These are phyloP conservation scores for Myriosclerotinia duriaeana DNA, from an alignment of 2,329 filamentous ascomycete species.

Conservation along the genomic window DNA sequence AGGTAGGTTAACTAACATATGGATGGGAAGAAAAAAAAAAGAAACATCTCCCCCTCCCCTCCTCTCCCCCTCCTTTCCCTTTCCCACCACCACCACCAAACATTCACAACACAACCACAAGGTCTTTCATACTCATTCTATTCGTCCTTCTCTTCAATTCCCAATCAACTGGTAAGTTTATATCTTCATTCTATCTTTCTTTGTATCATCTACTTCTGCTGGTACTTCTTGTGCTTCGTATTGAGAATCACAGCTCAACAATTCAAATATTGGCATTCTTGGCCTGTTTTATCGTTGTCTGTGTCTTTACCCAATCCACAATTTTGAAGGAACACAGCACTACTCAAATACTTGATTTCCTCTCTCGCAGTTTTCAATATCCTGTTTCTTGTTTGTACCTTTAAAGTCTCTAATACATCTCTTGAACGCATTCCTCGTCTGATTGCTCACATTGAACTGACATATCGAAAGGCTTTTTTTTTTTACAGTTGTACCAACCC, in stretches of 20 bases:
- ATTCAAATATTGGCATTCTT: slow-evolving; percentile 8
- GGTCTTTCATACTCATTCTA: not conserved
- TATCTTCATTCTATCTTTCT: too few relatives aligned
- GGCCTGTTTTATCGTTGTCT: slow-evolving; percentile 9
- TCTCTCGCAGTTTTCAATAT: not conserved
- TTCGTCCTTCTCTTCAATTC: not conserved
- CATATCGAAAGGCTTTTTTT: slow-evolving; percentile 11
- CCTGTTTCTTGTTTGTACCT: not conserved
- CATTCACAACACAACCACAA: not conserved
- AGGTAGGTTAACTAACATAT: too few relatives aligned
- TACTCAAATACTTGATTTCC: not conserved
- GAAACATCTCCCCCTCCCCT: too few relatives aligned
- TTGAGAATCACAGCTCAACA: slow-evolving; percentile 9
- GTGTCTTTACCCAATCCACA: slow-evolving; percentile 10
- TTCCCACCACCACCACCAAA: not conserved
- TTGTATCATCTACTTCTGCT: not conserved
- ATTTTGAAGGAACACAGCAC: not conserved
- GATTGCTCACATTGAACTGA: slow-evolving; percentile 19
- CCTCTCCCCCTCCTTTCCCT: not conserved
- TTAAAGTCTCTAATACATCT: not conserved
- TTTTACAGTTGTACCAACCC: slow-evolving; percentile 15
- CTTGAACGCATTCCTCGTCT: not conserved
- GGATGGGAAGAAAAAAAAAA: too few relatives aligned
- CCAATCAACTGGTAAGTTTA: not conserved
- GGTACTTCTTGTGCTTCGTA: not conserved